A percentile compares a stretch with the other conserved stretches of the same genome.
Conservation (phyloP, 2,329 filamentous ascomycete species). For the Hypomyces perniciosus region DNA sequence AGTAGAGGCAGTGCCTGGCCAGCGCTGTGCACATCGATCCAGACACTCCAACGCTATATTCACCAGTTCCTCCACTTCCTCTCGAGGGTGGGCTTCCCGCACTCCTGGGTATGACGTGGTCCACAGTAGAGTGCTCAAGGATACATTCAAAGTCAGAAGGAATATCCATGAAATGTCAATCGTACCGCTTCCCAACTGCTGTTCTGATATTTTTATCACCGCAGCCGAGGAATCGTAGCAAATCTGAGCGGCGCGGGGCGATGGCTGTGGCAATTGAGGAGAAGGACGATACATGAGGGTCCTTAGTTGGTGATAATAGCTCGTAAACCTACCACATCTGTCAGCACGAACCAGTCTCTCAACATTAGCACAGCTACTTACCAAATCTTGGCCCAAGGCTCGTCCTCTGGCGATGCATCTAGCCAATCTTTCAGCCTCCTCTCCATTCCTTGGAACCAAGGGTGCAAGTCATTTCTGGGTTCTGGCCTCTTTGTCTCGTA, state of each 20-base stretch:
- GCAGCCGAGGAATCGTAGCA: slow-evolving; percentile 79
- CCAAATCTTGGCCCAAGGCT: slow-evolving; percentile 71
- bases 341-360: background rate
- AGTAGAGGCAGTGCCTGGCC: slow-evolving; percentile 84
- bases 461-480: slow-evolving; percentile 72
- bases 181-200: slow-evolving; percentile 68
- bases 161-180: slow-evolving; percentile 94
- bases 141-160: slow-evolving; percentile 82
- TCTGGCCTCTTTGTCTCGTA: slow-evolving; percentile 78
- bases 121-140: slow-evolving; percentile 89
- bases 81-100: slow-evolving; percentile 62
- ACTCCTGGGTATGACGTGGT: slow-evolving; percentile 81
- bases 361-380: slow-evolving; percentile 36
- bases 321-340: slow-evolving; percentile 46
- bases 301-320: slow-evolving; percentile 78
- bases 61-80: slow-evolving; percentile 71
- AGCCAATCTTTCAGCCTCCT: slow-evolving; percentile 75
- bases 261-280: slow-evolving; percentile 84
- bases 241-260: slow-evolving; percentile 66
- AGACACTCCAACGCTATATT: slow-evolving; percentile 72
- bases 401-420: slow-evolving; percentile 65
- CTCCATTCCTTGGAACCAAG: slow-evolving; percentile 81
- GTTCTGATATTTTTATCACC: slow-evolving; percentile 74
- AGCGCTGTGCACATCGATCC: slow-evolving; percentile 72
- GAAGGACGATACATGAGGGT: slow-evolving; percentile 85